A percentile compares a stretch with the other conserved stretches of the same genome.
These are phyloP conservation scores for Colletotrichum sublineola DNA, from an alignment of 2,329 filamentous ascomycete species.

Conservation along the genomic window DNA sequence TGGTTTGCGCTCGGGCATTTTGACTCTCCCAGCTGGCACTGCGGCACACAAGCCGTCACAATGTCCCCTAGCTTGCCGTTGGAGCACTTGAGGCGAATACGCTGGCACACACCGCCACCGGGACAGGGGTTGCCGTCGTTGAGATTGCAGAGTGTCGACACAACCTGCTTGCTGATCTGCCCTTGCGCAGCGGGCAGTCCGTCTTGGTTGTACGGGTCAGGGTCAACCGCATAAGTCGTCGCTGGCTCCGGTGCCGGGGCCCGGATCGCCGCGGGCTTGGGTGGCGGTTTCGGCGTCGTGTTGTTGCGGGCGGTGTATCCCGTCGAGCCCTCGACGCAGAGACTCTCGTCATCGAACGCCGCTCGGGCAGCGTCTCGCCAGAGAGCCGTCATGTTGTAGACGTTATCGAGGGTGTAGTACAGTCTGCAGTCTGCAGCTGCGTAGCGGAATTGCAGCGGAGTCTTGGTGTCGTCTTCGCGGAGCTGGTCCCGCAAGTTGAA, in stretches of 20 bases:
- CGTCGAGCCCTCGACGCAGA: constrained; percentile 30
- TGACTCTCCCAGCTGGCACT: not conserved
- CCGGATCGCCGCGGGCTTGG: not conserved
- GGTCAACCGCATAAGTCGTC: not conserved
- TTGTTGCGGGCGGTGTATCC: constrained; percentile 16
- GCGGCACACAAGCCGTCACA: not conserved
- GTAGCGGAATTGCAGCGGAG: constrained; percentile 70
- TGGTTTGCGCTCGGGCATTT: not conserved
- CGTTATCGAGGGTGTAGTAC: constrained; percentile 67
- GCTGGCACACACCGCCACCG: not conserved
- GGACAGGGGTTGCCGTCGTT: not conserved
- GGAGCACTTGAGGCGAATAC: not conserved
- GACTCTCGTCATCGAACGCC: constrained; percentile 14
- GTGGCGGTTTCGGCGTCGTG: constrained; percentile 13
- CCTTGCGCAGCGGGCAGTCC: constrained; percentile 15
- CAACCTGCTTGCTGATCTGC: not conserved
- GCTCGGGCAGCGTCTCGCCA: constrained; percentile 61
- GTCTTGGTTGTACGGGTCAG: not conserved
- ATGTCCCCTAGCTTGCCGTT: not conserved
- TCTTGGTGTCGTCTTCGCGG: constrained; percentile 39
- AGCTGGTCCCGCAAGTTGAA: constrained; percentile 35
- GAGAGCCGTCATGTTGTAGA: constrained; percentile 61
- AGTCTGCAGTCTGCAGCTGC: constrained; percentile 70
- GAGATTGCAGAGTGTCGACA: not conserved
- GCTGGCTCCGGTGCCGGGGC: constrained; percentile 4